A percentile compares a stretch with the other conserved stretches of the same genome.
These are phyloP conservation scores for Moesziomyces aphidis DNA, from an alignment of 1,284 basidiomycete species.

Conservation along the genomic window DNA sequence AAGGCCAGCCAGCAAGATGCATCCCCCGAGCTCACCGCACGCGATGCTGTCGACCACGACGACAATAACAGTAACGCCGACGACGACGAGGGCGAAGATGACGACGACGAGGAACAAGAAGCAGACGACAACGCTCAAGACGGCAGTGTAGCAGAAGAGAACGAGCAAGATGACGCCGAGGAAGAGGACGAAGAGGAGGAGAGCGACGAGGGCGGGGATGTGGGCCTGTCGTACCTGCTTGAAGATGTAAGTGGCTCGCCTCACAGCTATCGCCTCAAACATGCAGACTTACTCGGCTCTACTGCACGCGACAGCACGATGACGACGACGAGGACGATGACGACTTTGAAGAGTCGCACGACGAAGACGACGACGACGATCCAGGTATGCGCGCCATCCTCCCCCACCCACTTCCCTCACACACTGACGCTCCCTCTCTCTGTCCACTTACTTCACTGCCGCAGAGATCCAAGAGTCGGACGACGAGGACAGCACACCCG, in stretches of 20 bases:
- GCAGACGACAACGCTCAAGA: background rate
- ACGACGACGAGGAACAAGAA: slow-evolving; percentile 1
- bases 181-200: slow-evolving; percentile 9
- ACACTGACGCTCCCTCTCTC: background rate
- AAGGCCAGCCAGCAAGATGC: background rate
- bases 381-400: slow-evolving; percentile 5
- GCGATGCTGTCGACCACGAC: slow-evolving; percentile 3
- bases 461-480: slow-evolving; percentile 38
- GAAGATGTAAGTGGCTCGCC: slow-evolving; percentile 25
- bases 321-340: slow-evolving; percentile 36
- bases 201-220: slow-evolving; percentile 12
- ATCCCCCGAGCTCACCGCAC: too few relatives aligned
- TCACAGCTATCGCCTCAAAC: too few relatives aligned
- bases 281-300: background rate
- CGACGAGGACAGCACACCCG: slow-evolving; percentile 32
- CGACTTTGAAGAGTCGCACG: slow-evolving; percentile 31
- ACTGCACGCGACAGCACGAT: slow-evolving; percentile 11
- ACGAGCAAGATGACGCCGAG: slow-evolving; percentile 1
- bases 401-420: background rate
- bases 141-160: background rate
- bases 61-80: background rate
- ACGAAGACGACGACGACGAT: slow-evolving; percentile 43
- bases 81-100: background rate
- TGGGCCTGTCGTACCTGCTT: slow-evolving; percentile 29
- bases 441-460: background rate